Evolutionary conservation across 306 rosid species (phyloP).

Genomic region (Oemleria cerasiformis): DNA sequence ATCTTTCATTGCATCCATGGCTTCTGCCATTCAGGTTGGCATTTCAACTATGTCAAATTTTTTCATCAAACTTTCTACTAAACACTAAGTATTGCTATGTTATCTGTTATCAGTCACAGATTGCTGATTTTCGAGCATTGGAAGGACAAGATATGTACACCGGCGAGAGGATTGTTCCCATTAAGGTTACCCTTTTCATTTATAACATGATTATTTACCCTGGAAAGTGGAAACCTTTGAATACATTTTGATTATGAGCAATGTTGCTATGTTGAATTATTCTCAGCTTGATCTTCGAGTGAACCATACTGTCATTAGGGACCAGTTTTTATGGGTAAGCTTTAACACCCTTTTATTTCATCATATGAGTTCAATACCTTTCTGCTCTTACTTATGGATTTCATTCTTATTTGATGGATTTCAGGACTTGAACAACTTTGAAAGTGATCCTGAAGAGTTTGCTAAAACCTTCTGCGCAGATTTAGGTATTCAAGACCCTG

Average conservation of each 20-base stretch:
- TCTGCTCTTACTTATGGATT: slow-evolving; percentile 12
- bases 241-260: slow-evolving; percentile 3
- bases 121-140: slow-evolving; percentile 65
- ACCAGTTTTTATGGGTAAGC: slow-evolving; percentile 93
- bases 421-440: slow-evolving; percentile 91
- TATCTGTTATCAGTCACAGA: slow-evolving; percentile 55
- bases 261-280: slow-evolving; percentile 9
- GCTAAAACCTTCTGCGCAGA: slow-evolving; percentile 78
- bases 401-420: slow-evolving; percentile 1
- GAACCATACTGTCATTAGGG: slow-evolving; percentile 80
- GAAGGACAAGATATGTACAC: slow-evolving; percentile 92
- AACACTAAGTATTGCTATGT: not conserved
- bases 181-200: slow-evolving; percentile 49
- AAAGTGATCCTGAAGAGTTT: slow-evolving; percentile 96
- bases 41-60: slow-evolving; percentile 4
- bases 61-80: not conserved
- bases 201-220: not conserved
- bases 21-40: slow-evolving; percentile 75
- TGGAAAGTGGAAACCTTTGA: not conserved
- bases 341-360: slow-evolving; percentile 9
- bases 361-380: slow-evolving; percentile 1
- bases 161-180: slow-evolving; percentile 83
- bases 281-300: slow-evolving; percentile 88
- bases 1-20: slow-evolving; percentile 66
- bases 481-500: slow-evolving; percentile 84